Evolutionary conservation across 192 early-diverging fungal species (phyloP), one percentile per base, ranked within the genome.

Genomic region (Rhizoclosmatium globosum): DNA sequence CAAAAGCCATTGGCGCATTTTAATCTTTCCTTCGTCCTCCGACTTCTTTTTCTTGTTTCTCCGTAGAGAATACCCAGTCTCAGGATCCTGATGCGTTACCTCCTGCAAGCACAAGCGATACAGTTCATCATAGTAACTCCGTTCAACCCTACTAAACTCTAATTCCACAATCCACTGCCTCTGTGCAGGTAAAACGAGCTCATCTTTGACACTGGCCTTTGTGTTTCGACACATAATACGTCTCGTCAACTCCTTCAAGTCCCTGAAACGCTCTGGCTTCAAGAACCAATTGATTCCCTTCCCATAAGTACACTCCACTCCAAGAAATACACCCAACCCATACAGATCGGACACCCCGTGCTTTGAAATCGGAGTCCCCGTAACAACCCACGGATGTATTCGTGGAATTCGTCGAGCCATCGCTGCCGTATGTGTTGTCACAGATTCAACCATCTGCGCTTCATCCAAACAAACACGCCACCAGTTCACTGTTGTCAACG

Each of bases 391-490:
- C 2, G 89, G 71, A 81, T 90, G 82, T 15, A 85, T 75, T 2
- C 90, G 78, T 1, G 92, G 89, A 21, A 92, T 84, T 59, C 85
- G 19, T 13, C 81, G 68, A 3, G 90, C 88, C 90, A 93, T 91
- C 44, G 87, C 82, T 7, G 85, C 59, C 2, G 86, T 85, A 6
- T 81, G 69, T 2, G 85, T 79, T n/a, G 83, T 83, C 4, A 85
- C 57, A 9, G 72, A 81, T 64, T 92, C 90, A 11, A 93, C 89
- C 87, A 89, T 87, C 66, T 93, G 92, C 21, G 92, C 91, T 79
- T 93, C 92, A 69, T 93, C 92, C 17, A 93, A 78, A 4, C 88
- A 78, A 0, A 89, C 84, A 42, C 92, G 72, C 90, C 90, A 93
- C 87, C 90, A 93, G 21, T 81, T 66, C 3, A 90, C 66, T 21